Evolutionary conservation across 208 protist species (phyloP).

Genomic region (Acanthamoeba castellanii): DNA sequence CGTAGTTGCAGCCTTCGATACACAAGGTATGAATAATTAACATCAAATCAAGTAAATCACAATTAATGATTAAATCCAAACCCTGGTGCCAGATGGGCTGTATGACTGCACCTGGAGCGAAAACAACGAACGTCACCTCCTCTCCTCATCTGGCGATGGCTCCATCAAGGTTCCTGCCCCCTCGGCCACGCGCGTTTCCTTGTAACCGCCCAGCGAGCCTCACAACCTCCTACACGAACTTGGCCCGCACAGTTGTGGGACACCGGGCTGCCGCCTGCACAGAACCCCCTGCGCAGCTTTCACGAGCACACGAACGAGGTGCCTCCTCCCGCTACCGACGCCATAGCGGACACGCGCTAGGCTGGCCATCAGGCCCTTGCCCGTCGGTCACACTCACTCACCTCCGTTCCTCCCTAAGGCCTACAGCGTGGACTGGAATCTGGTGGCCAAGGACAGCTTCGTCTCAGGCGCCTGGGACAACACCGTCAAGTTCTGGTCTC

Average conservation of each 20-base stretch:
- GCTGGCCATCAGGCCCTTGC: not conserved
- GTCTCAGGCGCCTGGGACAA: constrained; percentile 86
- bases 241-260: constrained; percentile 70
- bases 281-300: constrained; percentile 75
- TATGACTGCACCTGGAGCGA: constrained; percentile 87
- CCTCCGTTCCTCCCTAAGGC: not conserved
- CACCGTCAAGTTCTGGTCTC: constrained; percentile 85
- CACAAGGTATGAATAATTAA: not conserved
- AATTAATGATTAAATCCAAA: not conserved
- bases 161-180: constrained; percentile 83
- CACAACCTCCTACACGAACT: constrained; percentile 18
- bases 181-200: constrained; percentile 25
- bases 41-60: not conserved
- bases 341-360: not conserved
- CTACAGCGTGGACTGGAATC: constrained; percentile 87
- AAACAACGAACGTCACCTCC: constrained; percentile 83
- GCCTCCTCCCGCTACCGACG: not conserved
- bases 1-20: constrained; percentile 48
- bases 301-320: constrained; percentile 86
- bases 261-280: not conserved
- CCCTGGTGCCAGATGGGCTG: constrained; percentile 32
- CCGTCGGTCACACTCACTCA: not conserved
- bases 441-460: constrained; percentile 83
- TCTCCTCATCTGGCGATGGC: constrained; percentile 84
- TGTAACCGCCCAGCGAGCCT: not conserved